A percentile compares a stretch with the other conserved stretches of the same genome.
Evolutionary conservation across 441 rosid genomes (phyloP).

Genomic region (Oxalis stricta): DNA sequence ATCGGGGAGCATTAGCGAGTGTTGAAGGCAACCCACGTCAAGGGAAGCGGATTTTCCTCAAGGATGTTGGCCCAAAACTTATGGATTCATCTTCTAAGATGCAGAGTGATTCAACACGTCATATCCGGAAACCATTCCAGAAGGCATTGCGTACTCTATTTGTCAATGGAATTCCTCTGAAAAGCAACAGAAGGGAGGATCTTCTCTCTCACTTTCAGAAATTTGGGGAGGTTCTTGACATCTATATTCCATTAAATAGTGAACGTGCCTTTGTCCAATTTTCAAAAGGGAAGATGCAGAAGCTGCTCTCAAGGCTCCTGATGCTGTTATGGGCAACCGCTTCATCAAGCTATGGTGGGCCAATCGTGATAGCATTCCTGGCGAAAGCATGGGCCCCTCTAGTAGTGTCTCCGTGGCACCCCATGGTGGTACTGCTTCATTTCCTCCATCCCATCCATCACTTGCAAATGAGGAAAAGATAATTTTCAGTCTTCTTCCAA

Average conservation of each 20-base stretch:
- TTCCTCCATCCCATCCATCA: constrained; percentile 26
- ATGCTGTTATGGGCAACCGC: constrained; percentile 99
- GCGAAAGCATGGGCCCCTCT: constrained; percentile 36
- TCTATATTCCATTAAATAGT: constrained; percentile 66
- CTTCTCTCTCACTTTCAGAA: constrained; percentile 87
- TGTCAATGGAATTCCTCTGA: constrained; percentile 75
- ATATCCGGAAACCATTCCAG: constrained; percentile 51
- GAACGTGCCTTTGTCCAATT: constrained; percentile 94
- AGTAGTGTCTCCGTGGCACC: constrained; percentile 26
- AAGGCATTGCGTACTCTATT: constrained; percentile 81
- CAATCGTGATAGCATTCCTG: constrained; percentile 80
- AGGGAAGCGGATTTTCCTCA: constrained; percentile 34
- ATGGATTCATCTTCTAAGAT: constrained; percentile 29
- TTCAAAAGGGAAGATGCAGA: constrained; percentile 95
- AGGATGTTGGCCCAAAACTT: constrained; percentile 32
- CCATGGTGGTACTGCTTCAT: constrained; percentile 21
- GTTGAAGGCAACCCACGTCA: constrained; percentile 24
- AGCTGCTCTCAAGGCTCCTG: constrained; percentile 93
- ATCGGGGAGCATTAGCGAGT: constrained; percentile 21
- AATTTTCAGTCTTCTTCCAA: constrained; percentile 29
- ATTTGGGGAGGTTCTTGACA: constrained; percentile 87
- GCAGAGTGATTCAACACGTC: constrained; percentile 27
- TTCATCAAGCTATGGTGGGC: constrained; percentile 99
- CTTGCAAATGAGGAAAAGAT: constrained; percentile 36
- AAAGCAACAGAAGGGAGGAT: constrained; percentile 62